Base-by-base conservation (phyloP, 1,284 basidiomycete genomes). In the Hymenochaete sp. region DNA sequence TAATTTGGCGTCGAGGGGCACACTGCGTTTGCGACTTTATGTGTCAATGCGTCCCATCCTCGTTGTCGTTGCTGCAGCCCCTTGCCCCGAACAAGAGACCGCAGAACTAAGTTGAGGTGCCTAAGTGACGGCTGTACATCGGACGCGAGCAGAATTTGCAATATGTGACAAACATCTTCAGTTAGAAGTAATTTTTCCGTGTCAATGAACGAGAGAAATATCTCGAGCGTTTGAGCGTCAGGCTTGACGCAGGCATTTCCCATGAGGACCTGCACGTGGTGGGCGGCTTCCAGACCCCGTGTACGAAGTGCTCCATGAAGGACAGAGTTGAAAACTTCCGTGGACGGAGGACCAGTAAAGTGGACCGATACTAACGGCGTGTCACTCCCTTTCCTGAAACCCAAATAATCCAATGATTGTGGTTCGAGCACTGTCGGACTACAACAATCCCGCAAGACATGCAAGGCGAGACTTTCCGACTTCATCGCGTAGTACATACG, bases 401-500 rank as follows among this genome's bases (percentile, higher is more conserved):
- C 50, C 35, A 64, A 55, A 50, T 49, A 51, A 28, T 53, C 32
- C 25, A 66, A 56, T 14, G 60, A 50, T 14, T 38, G 40, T 35
- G 25, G 48, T n/a, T 60, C 53, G 24, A 56, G 48, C 14, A 54
- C 39, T 19, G 55, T 41, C 13, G 32, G 14, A 18, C 40, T 40
- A 54, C 78, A 75, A 55, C 74, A 64, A 14, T 62, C 59, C 21
- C 69, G 64, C 38, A 78, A 63, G 40, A 82, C 57, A 31, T 61
- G 58, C 31, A 79, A 57, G 7, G 81, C 81, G 39, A 65, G 56
- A 35, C 62, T 62, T 21, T 67, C 66, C 38, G 65, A 64, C 24
- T 68, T 69, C n/a, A 60, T 63, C 28, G 67, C 57, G 54, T 71
- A 76, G 55, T 77, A 72, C 32, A 72, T 65, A 38, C 73, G 71